Conservation (phyloP, 2,329 filamentous ascomycete species). For the Thermothelomyces thermophilus region DNA sequence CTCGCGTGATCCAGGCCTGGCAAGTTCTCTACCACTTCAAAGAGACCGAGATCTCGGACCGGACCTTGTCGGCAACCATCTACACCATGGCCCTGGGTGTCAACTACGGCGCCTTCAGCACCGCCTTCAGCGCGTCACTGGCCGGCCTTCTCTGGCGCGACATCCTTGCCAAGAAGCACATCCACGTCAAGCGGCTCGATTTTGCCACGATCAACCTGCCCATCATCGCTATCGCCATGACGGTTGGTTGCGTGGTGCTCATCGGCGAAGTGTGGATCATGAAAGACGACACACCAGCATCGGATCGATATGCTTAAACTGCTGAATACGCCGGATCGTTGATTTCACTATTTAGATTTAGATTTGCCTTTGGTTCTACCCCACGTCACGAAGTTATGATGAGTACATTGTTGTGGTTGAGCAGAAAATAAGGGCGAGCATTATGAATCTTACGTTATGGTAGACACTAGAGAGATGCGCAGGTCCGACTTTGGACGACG, state of each 20-base stretch:
- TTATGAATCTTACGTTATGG: too few relatives aligned
- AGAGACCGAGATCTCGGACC: slow-evolving; percentile 47
- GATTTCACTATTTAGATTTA: too few relatives aligned
- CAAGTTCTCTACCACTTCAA: slow-evolving; percentile 47
- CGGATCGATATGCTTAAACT: too few relatives aligned
- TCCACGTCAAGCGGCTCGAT: slow-evolving; percentile 55
- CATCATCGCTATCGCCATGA: slow-evolving; percentile 64
- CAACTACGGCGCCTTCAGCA: slow-evolving; percentile 69
- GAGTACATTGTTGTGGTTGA: too few relatives aligned
- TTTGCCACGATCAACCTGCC: slow-evolving; percentile 64
- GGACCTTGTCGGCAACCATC: slow-evolving; percentile 66
- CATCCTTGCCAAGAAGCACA: slow-evolving; percentile 62
- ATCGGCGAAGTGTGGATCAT: slow-evolving; percentile 59
- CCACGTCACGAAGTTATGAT: too few relatives aligned
- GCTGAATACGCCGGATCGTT: too few relatives aligned
- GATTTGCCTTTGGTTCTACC: too few relatives aligned
- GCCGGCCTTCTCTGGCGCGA: slow-evolving; percentile 68
- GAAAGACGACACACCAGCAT: slow-evolving; percentile 27
- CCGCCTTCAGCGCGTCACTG: slow-evolving; percentile 63
- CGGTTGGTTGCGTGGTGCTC: slow-evolving; percentile 54
- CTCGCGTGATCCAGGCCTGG: slow-evolving; percentile 64
- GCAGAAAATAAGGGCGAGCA: too few relatives aligned
- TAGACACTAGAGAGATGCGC: too few relatives aligned
- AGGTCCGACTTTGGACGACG: too few relatives aligned
- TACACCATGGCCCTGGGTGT: slow-evolving; percentile 70